A percentile compares a stretch with the other conserved stretches of the same genome.
phyloP scores from a whole-genome alignment of 2,329 filamentous ascomycete species.

The Diaporthe ilicicola region DNA sequence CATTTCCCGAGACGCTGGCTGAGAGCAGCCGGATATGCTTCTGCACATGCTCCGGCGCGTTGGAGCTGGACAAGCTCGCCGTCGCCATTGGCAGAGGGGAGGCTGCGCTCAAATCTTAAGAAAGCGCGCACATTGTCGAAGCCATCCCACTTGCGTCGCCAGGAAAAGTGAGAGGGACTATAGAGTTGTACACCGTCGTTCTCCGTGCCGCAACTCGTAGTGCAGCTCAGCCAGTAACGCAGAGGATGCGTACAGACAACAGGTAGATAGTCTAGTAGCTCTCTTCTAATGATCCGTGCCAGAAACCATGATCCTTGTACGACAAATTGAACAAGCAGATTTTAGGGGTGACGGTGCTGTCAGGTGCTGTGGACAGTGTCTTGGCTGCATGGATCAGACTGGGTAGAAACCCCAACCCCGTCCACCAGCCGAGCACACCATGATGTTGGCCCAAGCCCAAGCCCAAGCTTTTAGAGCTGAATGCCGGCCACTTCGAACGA shows the following conservation, averaged over 20 bases:
- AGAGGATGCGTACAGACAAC: not conserved
- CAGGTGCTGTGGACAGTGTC: not conserved
- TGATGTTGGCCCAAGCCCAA: not conserved
- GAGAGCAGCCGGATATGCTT: slow-evolving; percentile 48
- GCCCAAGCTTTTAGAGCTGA: not conserved
- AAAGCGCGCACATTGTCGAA: not conserved
- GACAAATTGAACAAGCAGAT: too few species aligned
- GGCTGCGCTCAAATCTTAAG: not conserved
- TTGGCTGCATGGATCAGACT: not conserved
- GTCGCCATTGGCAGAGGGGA: slow-evolving; percentile 14
- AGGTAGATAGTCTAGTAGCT: too few species aligned
- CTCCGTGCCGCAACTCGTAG: not conserved
- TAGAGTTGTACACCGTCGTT: not conserved
- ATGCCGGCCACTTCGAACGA: too few species aligned
- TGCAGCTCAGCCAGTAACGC: not conserved
- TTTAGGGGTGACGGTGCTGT: not conserved
- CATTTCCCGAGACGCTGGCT: slow-evolving; percentile 48
- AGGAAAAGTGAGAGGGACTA: not conserved
- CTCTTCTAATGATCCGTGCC: not conserved
- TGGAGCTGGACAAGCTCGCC: slow-evolving; percentile 47
- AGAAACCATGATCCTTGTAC: slow-evolving; percentile 16
- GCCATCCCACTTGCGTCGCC: not conserved
- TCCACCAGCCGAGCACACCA: not conserved
- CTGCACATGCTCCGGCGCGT: slow-evolving; percentile 42
- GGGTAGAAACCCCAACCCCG: not conserved